Evolutionary conservation across 2,329 filamentous ascomycete species (phyloP).

Genomic region (Microcyclospora pomicola): DNA sequence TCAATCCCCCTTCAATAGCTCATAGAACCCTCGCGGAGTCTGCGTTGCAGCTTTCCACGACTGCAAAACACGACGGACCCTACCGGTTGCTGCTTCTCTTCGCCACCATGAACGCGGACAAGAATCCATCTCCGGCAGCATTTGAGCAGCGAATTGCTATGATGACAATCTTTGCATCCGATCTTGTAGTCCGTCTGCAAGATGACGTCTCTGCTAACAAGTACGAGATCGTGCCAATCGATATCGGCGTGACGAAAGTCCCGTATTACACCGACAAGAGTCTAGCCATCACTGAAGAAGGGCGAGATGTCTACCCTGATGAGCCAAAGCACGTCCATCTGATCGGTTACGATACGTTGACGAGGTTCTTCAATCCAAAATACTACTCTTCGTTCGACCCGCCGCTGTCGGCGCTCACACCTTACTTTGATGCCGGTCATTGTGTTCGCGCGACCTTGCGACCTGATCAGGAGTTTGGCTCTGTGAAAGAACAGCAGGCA

Average conservation of each 20-base stretch:
- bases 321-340: conserved; percentile 48
- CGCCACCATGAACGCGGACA: conserved; percentile 52
- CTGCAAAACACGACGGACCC: conserved; percentile 16
- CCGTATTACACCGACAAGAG: conserved; percentile 67
- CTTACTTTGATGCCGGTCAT: conserved; percentile 48
- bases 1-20: conserved; percentile 50
- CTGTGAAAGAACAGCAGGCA: conserved; percentile 37
- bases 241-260: conserved; percentile 56
- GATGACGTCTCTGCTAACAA: conserved; percentile 1
- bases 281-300: conserved; percentile 35
- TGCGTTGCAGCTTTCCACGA: conserved; percentile 31
- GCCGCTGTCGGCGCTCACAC: conserved; percentile 42
- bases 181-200: conserved; percentile 26
- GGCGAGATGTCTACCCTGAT: conserved; percentile 20
- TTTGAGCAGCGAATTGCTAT: conserved; percentile 56
- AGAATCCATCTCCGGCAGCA: conserved; percentile 50
- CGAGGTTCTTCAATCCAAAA: conserved; percentile 56
- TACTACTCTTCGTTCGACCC: conserved; percentile 50
- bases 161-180: conserved; percentile 55
- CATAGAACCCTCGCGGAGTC: conserved; percentile 43
- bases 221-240: conserved; percentile 32
- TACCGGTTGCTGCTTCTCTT: conserved; percentile 44
- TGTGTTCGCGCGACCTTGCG: conserved; percentile 51
- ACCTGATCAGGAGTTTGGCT: conserved; percentile 47
- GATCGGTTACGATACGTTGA: conserved; percentile 62